Evolutionary conservation across 2,329 filamentous ascomycete genomes (phyloP).

Genomic region (Fusarium falciforme): DNA sequence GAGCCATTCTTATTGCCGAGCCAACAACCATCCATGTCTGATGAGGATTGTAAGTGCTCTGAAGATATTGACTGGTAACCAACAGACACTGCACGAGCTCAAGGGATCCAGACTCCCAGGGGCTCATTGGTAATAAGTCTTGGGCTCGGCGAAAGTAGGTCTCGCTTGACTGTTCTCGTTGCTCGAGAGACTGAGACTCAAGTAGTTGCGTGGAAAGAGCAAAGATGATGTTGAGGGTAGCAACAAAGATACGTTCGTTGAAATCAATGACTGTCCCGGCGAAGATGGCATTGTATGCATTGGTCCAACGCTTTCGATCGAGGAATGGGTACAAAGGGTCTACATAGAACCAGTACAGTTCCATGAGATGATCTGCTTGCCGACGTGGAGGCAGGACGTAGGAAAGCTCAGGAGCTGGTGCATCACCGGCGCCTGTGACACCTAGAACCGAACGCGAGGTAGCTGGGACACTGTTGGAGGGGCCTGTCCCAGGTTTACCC

Average conservation of each 20-base stretch:
- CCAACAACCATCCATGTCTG: constrained; percentile 63
- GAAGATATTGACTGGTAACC: constrained; percentile 60
- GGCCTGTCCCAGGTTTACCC: constrained; percentile 18
- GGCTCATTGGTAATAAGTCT: constrained; percentile 54
- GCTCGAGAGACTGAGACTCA: constrained; percentile 53
- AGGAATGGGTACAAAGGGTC: constrained; percentile 60
- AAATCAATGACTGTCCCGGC: constrained; percentile 49
- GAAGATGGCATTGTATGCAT: constrained; percentile 55
- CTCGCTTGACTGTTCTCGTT: constrained; percentile 54
- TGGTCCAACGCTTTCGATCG: constrained; percentile 51
- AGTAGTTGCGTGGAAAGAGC: constrained; percentile 58
- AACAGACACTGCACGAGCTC: constrained; percentile 60
- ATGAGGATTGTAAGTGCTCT: constrained; percentile 59
- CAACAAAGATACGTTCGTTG: constrained; percentile 57
- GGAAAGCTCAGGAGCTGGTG: constrained; percentile 41
- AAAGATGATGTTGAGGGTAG: constrained; percentile 59
- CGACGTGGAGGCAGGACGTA: constrained; percentile 58
- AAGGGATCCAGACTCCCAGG: constrained; percentile 56
- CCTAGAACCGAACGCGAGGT: background rate
- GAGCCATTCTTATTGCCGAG: constrained; percentile 58
- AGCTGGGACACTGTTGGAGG: background rate
- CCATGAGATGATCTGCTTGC: constrained; percentile 58
- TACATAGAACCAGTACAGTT: constrained; percentile 59
- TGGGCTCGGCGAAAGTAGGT: constrained; percentile 57
- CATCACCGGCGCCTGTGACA: background rate